A percentile compares a stretch with the other conserved stretches of the same genome.
phyloP scores from a whole-genome alignment of 805 yeast species.

The Kodamaea fukazawae region DNA sequence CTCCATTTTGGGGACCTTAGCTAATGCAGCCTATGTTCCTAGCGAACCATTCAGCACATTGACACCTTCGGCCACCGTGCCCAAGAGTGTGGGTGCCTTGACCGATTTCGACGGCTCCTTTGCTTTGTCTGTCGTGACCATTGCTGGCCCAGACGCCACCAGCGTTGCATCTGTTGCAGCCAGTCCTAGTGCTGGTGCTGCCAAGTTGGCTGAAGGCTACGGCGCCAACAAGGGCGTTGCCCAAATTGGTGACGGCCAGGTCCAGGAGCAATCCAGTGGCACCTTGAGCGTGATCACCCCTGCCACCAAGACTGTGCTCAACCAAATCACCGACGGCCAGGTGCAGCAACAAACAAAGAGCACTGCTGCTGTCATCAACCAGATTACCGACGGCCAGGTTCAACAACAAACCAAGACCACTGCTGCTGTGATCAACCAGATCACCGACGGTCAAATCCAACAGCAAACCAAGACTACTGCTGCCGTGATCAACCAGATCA shows the following conservation, averaged over 20 bases:
- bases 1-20: conserved; percentile 13
- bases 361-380: conserved; percentile 24
- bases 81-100: conserved; percentile 20
- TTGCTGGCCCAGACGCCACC: conserved; percentile 15
- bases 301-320: conserved; percentile 21
- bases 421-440: conserved; percentile 11
- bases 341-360: conserved; percentile 25
- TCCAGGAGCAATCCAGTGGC: conserved; percentile 41
- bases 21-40: conserved; percentile 27
- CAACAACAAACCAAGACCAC: conserved; percentile 20
- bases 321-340: conserved; percentile 34
- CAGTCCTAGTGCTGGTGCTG: background rate
- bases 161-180: conserved; percentile 11
- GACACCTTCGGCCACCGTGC: conserved; percentile 28
- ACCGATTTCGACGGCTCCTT: conserved; percentile 28
- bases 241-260: conserved; percentile 55
- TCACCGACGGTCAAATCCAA: conserved; percentile 12
- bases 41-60: conserved; percentile 27
- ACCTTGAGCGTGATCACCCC: conserved; percentile 25
- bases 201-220: background rate
- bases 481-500: conserved; percentile 20
- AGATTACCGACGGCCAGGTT: conserved; percentile 37
- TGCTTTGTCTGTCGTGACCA: conserved; percentile 30
- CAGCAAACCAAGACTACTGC: conserved; percentile 16
- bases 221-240: conserved; percentile 8